Evolutionary conservation across 192 early-diverging fungal species (phyloP).

Genomic region (Coemansia sp.): DNA sequence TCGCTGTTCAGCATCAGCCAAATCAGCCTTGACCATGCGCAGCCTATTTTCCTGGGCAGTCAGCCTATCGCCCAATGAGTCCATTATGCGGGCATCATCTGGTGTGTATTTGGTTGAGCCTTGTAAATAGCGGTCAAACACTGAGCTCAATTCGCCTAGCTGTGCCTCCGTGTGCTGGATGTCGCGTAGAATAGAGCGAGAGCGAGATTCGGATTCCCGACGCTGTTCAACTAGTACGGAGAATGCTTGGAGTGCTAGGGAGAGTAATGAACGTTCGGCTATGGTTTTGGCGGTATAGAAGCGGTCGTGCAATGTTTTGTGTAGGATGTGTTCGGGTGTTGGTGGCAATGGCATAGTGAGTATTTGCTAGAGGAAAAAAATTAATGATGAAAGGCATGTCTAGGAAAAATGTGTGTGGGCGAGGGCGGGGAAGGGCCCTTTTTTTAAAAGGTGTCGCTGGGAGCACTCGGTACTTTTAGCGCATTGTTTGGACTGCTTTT

Average conservation of each 20-base stretch:
- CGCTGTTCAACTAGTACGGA: slow-evolving; percentile 12
- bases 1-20: slow-evolving; percentile 18
- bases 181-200: slow-evolving; percentile 13
- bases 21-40: slow-evolving; percentile 14
- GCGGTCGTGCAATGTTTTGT: slow-evolving; percentile 33
- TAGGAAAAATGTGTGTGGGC: neutral
- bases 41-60: slow-evolving; percentile 17
- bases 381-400: no score
- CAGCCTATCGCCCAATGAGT: slow-evolving; percentile 7
- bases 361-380: no score
- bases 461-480: neutral
- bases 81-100: slow-evolving; percentile 16
- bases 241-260: slow-evolving; percentile 19
- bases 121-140: slow-evolving; percentile 14
- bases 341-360: slow-evolving; percentile 8
- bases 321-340: slow-evolving; percentile 27
- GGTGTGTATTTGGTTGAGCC: slow-evolving; percentile 6
- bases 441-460: neutral
- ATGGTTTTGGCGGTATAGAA: slow-evolving; percentile 17
- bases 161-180: slow-evolving; percentile 29
- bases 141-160: neutral
- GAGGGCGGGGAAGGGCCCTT: no score
- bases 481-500: no score
- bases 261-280: slow-evolving; percentile 22
- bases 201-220: slow-evolving; percentile 13